A percentile compares a stretch with the other conserved stretches of the same genome.
phyloP scores from a whole-genome alignment of 2,329 filamentous ascomycete species.

The Ceratocystis diversiconidia region DNA sequence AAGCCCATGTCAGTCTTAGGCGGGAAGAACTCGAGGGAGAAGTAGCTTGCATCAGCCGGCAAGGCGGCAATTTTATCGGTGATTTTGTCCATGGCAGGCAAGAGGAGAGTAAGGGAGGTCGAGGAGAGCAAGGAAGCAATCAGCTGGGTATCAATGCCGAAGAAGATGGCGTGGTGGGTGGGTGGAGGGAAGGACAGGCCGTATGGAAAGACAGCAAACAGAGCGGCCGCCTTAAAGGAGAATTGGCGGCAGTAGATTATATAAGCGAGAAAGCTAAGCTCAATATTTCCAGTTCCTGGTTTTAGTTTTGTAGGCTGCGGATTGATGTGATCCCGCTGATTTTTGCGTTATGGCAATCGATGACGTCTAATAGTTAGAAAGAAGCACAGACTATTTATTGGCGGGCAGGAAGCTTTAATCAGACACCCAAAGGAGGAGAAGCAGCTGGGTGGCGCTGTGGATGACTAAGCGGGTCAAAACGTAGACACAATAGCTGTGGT shows the following conservation, averaged over 20 bases:
- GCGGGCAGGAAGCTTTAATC: background rate
- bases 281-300: too few relatives aligned
- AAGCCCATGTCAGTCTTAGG: slow-evolving; percentile 95
- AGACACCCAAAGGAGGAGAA: background rate
- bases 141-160: too few relatives aligned
- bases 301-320: background rate
- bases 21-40: slow-evolving; percentile 98
- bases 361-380: background rate
- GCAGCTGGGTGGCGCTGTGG: background rate
- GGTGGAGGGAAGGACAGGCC: background rate
- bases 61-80: slow-evolving; percentile 90
- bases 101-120: background rate
- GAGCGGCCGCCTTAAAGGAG: background rate
- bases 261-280: background rate
- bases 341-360: background rate
- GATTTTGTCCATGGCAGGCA: slow-evolving; percentile 55
- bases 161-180: background rate
- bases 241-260: background rate
- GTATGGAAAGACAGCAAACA: too few relatives aligned
- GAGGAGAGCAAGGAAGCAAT: background rate
- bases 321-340: background rate
- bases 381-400: slow-evolving; percentile 4
- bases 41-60: slow-evolving; percentile 68
- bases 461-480: background rate
- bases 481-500: background rate